Evolutionary conservation across 2,329 filamentous ascomycete genomes (phyloP), one percentile per base, ranked within the genome.

Genomic region (Monosporascus sp.): DNA sequence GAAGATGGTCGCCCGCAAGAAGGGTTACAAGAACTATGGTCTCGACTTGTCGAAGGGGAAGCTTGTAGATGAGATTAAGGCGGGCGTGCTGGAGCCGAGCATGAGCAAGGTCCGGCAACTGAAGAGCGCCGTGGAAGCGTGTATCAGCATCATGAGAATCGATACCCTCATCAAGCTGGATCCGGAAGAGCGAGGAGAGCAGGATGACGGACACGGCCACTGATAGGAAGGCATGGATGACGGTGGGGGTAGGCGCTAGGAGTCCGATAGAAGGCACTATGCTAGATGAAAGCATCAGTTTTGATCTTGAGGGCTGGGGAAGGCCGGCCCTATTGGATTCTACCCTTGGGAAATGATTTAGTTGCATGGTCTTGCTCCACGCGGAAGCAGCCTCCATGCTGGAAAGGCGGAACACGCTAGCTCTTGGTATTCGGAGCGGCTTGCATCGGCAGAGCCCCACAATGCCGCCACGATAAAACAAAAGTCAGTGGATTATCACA

Each of bases 21-120:
- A 96, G 85, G 89, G 89, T 65, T 99, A 97, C 80, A 94, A 93
- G 77, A 99, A 99, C 80, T 99, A 99, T 72, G 94, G 94, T 49
- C 79, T 99, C 54, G 95, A 99, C 72, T 78, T 99, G 65, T 79
- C 79, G 53, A 91, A 89, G 71, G 94, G 94, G 62, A 93, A 90
- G 71, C 90, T 97, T 54, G 87, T 92, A 52, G 94, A 99, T 72
- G 86, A 90, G 76, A 78, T 99, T 66, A 97, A 97, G 82, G 86
- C 90, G 14, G 94, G 94, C 68, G 92, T 99, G 57, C 74, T 99
- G 67, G 94, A 99, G 78, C 94, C 94, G 35, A 96, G 89, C 74
- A 91, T 99, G 79, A 97, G 93, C 82, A 99, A 99, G 81, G 83
- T 99, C 62, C 88, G 93, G 74, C 94, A 97, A 79, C 79, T 99